Conservation (phyloP, 495 filamentous ascomycete species). For the Acidomyces sp. region DNA sequence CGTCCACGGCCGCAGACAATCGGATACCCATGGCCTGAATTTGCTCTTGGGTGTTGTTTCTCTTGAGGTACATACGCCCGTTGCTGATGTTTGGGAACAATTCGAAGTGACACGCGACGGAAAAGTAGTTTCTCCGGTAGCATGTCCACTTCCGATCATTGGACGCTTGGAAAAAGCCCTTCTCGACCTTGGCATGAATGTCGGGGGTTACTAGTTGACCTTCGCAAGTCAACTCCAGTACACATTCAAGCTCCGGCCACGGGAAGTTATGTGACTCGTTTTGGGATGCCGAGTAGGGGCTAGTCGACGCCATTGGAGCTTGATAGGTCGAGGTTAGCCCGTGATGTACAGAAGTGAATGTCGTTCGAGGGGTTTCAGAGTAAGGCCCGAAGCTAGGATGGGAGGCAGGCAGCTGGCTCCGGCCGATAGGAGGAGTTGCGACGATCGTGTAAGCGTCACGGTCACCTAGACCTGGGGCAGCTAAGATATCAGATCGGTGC, state of each 20-base stretch:
- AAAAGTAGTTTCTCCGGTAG: conserved; percentile 91
- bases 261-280: conserved; percentile 21
- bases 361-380: conserved; percentile 27
- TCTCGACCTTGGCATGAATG: conserved; percentile 76
- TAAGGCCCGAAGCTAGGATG: conserved; percentile 21
- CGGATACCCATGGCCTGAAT: conserved; percentile 63
- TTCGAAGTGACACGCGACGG: conserved; percentile 69
- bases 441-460: conserved; percentile 20
- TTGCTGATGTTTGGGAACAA: conserved; percentile 42
- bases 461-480: conserved; percentile 19
- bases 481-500: conserved; percentile 18
- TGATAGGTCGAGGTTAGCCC: too few relatives aligned
- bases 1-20: conserved; percentile 78
- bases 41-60: conserved; percentile 33
- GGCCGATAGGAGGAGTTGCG: conserved; percentile 1
- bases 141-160: conserved; percentile 87
- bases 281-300: conserved; percentile 1
- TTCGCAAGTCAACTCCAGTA: conserved; percentile 44
- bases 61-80: conserved; percentile 35
- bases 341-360: too few relatives aligned
- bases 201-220: conserved; percentile 52
- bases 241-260: conserved; percentile 38
- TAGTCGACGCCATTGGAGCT: conserved; percentile 9
- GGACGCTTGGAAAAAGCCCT: conserved; percentile 74
- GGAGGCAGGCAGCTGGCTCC: conserved; percentile 7